Evolutionary conservation across 352 stramenopile species (phyloP).

Genomic region (Phytophthora fragariae): DNA sequence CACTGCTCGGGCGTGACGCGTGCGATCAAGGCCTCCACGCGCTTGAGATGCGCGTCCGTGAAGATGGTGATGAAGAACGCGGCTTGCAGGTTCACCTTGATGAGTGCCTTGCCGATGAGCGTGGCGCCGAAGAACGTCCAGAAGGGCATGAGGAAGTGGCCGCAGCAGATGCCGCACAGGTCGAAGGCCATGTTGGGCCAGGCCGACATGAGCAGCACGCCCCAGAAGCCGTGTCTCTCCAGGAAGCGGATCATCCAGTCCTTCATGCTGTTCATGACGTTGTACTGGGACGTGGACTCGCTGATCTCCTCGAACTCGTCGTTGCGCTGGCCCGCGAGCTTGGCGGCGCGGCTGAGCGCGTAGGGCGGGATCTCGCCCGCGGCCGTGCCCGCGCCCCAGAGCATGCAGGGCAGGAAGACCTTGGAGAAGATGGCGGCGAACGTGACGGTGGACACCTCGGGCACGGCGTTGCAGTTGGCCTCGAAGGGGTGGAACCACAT

Average conservation of each 20-base stretch:
- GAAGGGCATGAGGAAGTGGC: slow-evolving; percentile 95
- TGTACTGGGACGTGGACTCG: slow-evolving; percentile 85
- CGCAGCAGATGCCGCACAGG: slow-evolving; percentile 95
- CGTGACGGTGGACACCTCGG: slow-evolving; percentile 61
- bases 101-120: slow-evolving; percentile 93
- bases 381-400: slow-evolving; percentile 94
- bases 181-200: slow-evolving; percentile 96
- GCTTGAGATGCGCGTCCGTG: slow-evolving; percentile 84
- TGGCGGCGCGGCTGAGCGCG: slow-evolving; percentile 88
- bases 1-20: slow-evolving; percentile 73
- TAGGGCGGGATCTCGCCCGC: slow-evolving; percentile 96
- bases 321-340: slow-evolving; percentile 84
- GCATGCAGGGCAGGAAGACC: slow-evolving; percentile 90
- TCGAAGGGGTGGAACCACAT: slow-evolving; percentile 93
- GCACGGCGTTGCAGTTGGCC: slow-evolving; percentile 61
- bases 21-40: slow-evolving; percentile 88
- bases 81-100: slow-evolving; percentile 93
- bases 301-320: slow-evolving; percentile 92
- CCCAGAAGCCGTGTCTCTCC: slow-evolving; percentile 93
- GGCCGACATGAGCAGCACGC: slow-evolving; percentile 94
- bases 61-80: slow-evolving; percentile 94
- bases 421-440: slow-evolving; percentile 91
- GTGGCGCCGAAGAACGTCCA: slow-evolving; percentile 96
- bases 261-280: slow-evolving; percentile 93
- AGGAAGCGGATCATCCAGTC: slow-evolving; percentile 95